Evolutionary conservation across 2,329 filamentous ascomycete species (phyloP).

Genomic region (Mollisia scopiformis): DNA sequence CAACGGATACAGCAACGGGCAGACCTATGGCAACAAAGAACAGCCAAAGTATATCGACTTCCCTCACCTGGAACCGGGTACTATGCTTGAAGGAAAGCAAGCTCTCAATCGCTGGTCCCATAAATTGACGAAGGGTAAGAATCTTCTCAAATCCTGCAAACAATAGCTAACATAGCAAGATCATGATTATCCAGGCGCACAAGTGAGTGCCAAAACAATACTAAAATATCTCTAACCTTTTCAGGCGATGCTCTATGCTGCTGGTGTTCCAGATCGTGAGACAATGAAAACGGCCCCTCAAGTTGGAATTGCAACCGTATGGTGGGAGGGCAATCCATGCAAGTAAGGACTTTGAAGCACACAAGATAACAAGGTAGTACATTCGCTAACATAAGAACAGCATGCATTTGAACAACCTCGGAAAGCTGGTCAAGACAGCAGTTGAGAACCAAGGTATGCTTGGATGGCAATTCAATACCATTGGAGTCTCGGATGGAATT

Average conservation of each 20-base stretch:
- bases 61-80: conserved; percentile 33
- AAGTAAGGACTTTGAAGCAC: conserved; percentile 60
- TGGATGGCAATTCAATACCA: conserved; percentile 53
- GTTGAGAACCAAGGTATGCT: conserved; percentile 85
- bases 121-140: conserved; percentile 64
- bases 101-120: conserved; percentile 86
- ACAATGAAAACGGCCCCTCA: conserved; percentile 91
- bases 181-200: conserved; percentile 68
- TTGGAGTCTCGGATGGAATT: conserved; percentile 70
- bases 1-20: not conserved
- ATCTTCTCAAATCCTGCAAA: not conserved
- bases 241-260: conserved; percentile 92
- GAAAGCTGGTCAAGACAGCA: conserved; percentile 82
- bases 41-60: conserved; percentile 37
- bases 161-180: conserved; percentile 9
- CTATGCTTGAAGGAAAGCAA: conserved; percentile 54
- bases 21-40: conserved; percentile 16
- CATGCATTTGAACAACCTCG: conserved; percentile 76
- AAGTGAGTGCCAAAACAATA: conserved; percentile 53
- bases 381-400: conserved; percentile 35
- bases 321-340: conserved; percentile 94
- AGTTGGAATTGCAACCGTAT: conserved; percentile 61
- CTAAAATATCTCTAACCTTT: not conserved
- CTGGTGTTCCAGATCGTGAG: conserved; percentile 80
- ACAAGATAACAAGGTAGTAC: conserved; percentile 9